Evolutionary conservation across 768 basidiomycete genomes (phyloP).

Genomic region (Leccinum barrowsii): DNA sequence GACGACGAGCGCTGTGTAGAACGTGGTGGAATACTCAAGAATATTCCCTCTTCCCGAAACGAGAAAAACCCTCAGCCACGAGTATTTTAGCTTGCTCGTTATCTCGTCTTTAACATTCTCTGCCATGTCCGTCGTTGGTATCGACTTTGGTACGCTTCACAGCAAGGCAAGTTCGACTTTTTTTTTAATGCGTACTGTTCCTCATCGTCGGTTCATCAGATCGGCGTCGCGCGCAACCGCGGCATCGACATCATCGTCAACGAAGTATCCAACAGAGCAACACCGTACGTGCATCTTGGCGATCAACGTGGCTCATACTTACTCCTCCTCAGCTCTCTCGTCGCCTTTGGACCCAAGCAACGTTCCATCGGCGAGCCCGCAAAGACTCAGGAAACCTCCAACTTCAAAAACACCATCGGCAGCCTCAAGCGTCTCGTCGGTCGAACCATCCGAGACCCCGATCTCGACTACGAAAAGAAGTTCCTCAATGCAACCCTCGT

Average conservation of each 20-base stretch:
- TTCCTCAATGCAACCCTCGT: conserved; percentile 85
- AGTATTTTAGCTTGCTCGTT: background rate
- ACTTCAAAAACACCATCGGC: conserved; percentile 97
- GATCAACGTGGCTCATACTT: background rate
- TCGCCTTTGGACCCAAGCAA: conserved; percentile 91
- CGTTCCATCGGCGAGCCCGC: conserved; percentile 91
- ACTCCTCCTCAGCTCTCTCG: conserved; percentile 64
- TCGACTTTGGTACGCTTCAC: conserved; percentile 88
- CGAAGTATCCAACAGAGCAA: conserved; percentile 95
- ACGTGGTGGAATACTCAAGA: conserved; percentile 27
- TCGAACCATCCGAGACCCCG: conserved; percentile 72
- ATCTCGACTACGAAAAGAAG: conserved; percentile 85
- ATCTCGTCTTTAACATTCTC: background rate
- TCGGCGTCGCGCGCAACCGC: conserved; percentile 91
- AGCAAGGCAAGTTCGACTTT: conserved; percentile 58
- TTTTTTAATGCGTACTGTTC: too few relatives aligned
- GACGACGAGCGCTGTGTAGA: conserved; percentile 11
- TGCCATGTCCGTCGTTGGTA: conserved; percentile 87
- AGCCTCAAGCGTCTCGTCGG: conserved; percentile 89
- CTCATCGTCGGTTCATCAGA: conserved; percentile 40
- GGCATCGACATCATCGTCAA: conserved; percentile 99
- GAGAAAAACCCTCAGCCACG: conserved; percentile 22
- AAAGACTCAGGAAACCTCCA: conserved; percentile 96
- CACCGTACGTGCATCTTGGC: conserved; percentile 65
- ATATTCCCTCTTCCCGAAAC: conserved; percentile 18